Evolutionary conservation across 2,329 filamentous ascomycete species (phyloP).

Genomic region (Cercospora brassicicola): DNA sequence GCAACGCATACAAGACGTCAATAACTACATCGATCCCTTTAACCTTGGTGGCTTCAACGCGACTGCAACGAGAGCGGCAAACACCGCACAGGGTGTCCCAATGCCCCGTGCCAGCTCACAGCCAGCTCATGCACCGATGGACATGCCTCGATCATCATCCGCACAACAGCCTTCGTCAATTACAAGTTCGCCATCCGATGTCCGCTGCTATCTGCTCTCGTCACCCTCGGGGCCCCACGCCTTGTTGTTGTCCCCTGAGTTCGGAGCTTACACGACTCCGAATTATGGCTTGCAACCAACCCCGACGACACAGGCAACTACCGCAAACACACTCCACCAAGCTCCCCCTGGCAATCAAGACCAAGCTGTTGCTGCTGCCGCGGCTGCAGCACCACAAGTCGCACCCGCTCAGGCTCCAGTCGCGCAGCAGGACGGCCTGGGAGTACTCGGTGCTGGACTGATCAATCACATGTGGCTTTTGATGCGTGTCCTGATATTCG

Average conservation of each 20-base stretch:
- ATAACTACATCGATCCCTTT: constrained; percentile 37
- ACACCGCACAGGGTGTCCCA: constrained; percentile 5
- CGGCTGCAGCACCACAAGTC: constrained; percentile 21
- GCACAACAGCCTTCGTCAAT: constrained; percentile 23
- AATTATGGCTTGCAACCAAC: constrained; percentile 15
- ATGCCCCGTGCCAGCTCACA: constrained; percentile 10
- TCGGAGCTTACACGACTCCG: constrained; percentile 31
- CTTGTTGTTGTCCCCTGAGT: constrained; percentile 44
- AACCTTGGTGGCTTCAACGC: constrained; percentile 10
- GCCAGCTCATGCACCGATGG: not conserved
- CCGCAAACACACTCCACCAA: not conserved
- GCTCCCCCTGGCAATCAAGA: constrained; percentile 11
- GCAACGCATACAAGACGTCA: constrained; percentile 29
- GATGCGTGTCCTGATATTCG: constrained; percentile 58
- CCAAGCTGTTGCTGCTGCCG: constrained; percentile 24
- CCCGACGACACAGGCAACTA: constrained; percentile 16
- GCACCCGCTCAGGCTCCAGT: constrained; percentile 18
- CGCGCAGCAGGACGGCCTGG: constrained; percentile 19
- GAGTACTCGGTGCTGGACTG: constrained; percentile 36
- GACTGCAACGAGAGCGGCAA: not conserved
- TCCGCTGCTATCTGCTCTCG: constrained; percentile 46
- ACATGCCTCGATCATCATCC: not conserved
- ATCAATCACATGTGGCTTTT: constrained; percentile 57
- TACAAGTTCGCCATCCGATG: constrained; percentile 26
- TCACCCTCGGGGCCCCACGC: constrained; percentile 49